Conservation (phyloP, 2,329 filamentous ascomycete species). For the Cladosporium cucumerinum region DNA sequence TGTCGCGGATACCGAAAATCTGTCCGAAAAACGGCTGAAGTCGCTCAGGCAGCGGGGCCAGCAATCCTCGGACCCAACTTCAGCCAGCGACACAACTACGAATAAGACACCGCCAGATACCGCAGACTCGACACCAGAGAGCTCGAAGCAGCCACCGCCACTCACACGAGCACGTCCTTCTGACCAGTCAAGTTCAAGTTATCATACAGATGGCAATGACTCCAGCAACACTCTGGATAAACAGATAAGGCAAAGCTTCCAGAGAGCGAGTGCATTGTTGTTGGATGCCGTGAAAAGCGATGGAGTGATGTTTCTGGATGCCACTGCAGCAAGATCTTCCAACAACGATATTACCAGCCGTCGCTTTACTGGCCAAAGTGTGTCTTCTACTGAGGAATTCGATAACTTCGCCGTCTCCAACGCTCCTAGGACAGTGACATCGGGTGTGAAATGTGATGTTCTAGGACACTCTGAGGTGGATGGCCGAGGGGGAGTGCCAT, state of each 20-base stretch:
- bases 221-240: not conserved
- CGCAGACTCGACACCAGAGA: not conserved
- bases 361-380: not conserved
- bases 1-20: not conserved
- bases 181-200: not conserved
- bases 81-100: not conserved
- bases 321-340: constrained; percentile 22
- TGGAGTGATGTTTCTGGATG: constrained; percentile 47
- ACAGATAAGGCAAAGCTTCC: constrained; percentile 5
- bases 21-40: not conserved
- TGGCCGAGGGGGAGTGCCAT: not conserved
- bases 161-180: not conserved
- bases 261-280: constrained; percentile 33
- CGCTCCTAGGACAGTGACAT: not conserved
- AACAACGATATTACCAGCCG: not conserved
- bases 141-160: not conserved
- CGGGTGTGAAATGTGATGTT: not conserved
- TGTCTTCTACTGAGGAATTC: not conserved
- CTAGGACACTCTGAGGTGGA: constrained; percentile 15
- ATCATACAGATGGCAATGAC: not conserved
- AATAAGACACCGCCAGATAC: not conserved
- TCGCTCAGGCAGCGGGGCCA: not conserved
- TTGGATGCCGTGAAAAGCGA: constrained; percentile 49
- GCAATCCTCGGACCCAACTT: not conserved
- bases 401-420: not conserved